Evolutionary conservation across 495 filamentous ascomycete species (phyloP), one percentile per base, ranked within the genome.

Genomic region (Aspergillus taichungensis): DNA sequence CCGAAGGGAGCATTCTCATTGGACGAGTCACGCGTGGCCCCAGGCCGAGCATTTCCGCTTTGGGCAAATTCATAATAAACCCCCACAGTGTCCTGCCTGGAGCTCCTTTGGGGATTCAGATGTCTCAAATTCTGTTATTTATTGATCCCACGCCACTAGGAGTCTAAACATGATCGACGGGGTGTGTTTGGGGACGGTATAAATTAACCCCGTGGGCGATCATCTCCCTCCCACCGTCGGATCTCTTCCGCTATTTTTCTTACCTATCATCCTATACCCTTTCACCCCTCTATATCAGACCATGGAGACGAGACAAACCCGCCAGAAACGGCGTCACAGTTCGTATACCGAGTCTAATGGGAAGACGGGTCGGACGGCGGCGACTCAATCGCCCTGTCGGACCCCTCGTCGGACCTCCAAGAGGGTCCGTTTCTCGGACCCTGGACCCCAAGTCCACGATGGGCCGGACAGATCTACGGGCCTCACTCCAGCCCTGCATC

Each of bases 371-470:
- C 42, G 32, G 24, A 28, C 45, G 8, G 42, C 8, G 2, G n/a
- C 28, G 18, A 13, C 5, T 13, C 11, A 6, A 9, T 1, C 18
- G 12, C 10, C 42, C 18, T 50, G 44, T 13, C 42, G 46, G 18
- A 69, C 62, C 31, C 62, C 62, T 8, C 60, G 55, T 35, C 62
- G 54, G 51, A 41, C 68, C 8, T 76, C 74, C 51, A 86, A 87
- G 54, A 74, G 71, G 52, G 82, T 84, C 36, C 80, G 85, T 27
- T 86, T 86, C 60, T 87, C 84, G 0, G 82, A 88, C 42, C 82
- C 82, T 5, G 82, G 80, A 3, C 78, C 77, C 28, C 59, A 57
- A 8, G 46, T 59, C 39, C 64, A 60, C 28, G 56, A 60, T 14
- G 48, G 44, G 12, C 47, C 52, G 6, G 43, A 51, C 14, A 49